These are phyloP conservation scores for Saccharomycopsis selenospora DNA, from an alignment of 805 yeast genomes.

Conservation along the genomic window DNA sequence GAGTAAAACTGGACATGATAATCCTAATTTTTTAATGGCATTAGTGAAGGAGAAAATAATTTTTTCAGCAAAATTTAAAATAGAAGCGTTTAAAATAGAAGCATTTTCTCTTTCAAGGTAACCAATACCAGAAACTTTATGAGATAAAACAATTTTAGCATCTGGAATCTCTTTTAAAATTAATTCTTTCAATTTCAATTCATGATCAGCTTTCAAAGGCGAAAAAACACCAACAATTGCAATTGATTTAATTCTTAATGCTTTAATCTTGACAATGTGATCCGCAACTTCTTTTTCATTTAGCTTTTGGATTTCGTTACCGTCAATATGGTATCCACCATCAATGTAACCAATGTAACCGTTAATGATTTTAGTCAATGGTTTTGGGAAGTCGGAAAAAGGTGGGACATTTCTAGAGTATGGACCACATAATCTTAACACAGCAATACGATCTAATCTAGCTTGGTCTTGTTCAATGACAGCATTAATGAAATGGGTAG, in stretches of 20 bases:
- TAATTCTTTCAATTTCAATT: constrained; percentile 30
- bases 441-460: constrained; percentile 38
- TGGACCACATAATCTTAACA: constrained; percentile 39
- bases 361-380: constrained; percentile 29
- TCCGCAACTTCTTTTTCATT: constrained; percentile 28
- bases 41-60: constrained; percentile 34
- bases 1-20: constrained; percentile 34
- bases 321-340: constrained; percentile 40
- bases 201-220: constrained; percentile 34
- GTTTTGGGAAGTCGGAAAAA: constrained; percentile 39
- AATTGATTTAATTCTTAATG: constrained; percentile 30
- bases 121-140: constrained; percentile 38
- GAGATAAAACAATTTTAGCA: constrained; percentile 33
- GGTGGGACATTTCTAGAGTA: constrained; percentile 35
- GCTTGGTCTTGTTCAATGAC: constrained; percentile 40
- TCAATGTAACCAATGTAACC: constrained; percentile 32
- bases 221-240: constrained; percentile 39
- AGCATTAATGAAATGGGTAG: constrained; percentile 46
- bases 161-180: constrained; percentile 31
- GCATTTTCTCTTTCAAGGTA: constrained; percentile 42
- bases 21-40: constrained; percentile 33
- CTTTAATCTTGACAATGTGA: constrained; percentile 30
- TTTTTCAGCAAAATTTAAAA: constrained; percentile 35
- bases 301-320: constrained; percentile 31
- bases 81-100: constrained; percentile 40